Evolutionary conservation across 371 early-diverging fungal species (phyloP), one percentile per base, ranked within the genome.

Genomic region (Lichtheimia ornata): DNA sequence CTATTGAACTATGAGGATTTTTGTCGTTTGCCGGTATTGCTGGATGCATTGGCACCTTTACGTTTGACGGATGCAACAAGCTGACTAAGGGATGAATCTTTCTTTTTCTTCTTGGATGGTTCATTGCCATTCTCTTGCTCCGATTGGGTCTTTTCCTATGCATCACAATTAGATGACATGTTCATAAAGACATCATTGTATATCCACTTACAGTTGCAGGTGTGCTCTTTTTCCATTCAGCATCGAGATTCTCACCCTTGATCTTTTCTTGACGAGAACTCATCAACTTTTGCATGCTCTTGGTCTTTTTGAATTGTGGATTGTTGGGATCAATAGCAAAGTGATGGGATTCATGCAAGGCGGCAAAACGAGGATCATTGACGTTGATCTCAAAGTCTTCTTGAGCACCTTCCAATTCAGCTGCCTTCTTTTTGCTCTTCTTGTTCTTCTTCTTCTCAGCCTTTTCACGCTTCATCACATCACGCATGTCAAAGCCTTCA

Each of bases 311-410:
- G 83, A 93, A 97, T 61, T 90, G 86, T 57, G 97, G 94, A 70
- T 92, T 94, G 56, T 94, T 95, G 15, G 97, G 97, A 66, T 98
- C 98, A 53, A 98, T 91, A 18, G 96, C 95, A 74, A 94, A 97
- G 63, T 92, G 89, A 69, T 92, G 91, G 6, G 89, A 89, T 20
- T 92, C 91, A 57, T 86, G 83, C 67, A 96, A 58, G 1, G 92
- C 89, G 18, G 81, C 69, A 71, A 98, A 98, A 66, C 98, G 91
- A 61, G 91, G 87, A 78, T 97, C 98, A 18, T 65, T 68, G 4
- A 89, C 84, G 61, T 97, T 80, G 43, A 97, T 85, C 63, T 91
- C 85, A 66, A 97, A 97, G 60, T 91, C 89, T 50, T 95, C 88
- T 58, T 83, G 85, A 18, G 77, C 73, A 17, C 76, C 67, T 47